These are phyloP conservation scores for Cordyceps javanica DNA, from an alignment of 2,329 filamentous ascomycete genomes.

Conservation along the genomic window DNA sequence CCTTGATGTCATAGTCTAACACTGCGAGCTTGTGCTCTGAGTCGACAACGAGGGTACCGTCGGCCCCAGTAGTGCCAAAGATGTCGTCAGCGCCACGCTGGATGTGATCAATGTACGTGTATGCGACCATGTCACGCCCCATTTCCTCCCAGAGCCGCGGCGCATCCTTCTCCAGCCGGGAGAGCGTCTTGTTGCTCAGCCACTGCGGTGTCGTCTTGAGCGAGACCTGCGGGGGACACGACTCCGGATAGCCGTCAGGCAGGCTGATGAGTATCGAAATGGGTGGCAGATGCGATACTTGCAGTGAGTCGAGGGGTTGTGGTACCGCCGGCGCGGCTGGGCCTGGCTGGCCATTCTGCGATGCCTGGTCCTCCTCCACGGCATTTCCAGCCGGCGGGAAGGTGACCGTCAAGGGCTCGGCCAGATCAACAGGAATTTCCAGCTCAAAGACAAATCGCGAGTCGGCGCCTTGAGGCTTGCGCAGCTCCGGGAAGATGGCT, in stretches of 20 bases:
- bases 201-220: slow-evolving; percentile 52
- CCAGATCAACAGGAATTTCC: slow-evolving; percentile 51
- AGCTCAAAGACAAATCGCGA: slow-evolving; percentile 44
- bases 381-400: slow-evolving; percentile 41
- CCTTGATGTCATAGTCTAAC: slow-evolving; percentile 70
- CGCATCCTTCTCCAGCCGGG: slow-evolving; percentile 44
- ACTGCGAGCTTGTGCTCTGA: slow-evolving; percentile 61
- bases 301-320: slow-evolving; percentile 37
- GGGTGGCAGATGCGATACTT: slow-evolving; percentile 52
- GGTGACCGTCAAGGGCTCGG: slow-evolving; percentile 47
- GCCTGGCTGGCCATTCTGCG: not conserved
- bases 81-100: slow-evolving; percentile 53
- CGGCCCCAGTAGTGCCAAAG: slow-evolving; percentile 49
- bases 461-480: slow-evolving; percentile 34
- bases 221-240: slow-evolving; percentile 42
- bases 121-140: slow-evolving; percentile 53
- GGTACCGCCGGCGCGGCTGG: slow-evolving; percentile 13
- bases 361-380: slow-evolving; percentile 12
- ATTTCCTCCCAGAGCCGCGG: slow-evolving; percentile 55
- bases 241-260: slow-evolving; percentile 52
- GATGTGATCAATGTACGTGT: slow-evolving; percentile 57
- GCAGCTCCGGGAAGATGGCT: slow-evolving; percentile 63
- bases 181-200: slow-evolving; percentile 45
- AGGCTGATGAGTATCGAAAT: slow-evolving; percentile 48
- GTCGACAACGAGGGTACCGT: slow-evolving; percentile 45